These are phyloP conservation scores for Citrus australasica DNA, from an alignment of 345 rosid genomes.

Conservation along the genomic window DNA sequence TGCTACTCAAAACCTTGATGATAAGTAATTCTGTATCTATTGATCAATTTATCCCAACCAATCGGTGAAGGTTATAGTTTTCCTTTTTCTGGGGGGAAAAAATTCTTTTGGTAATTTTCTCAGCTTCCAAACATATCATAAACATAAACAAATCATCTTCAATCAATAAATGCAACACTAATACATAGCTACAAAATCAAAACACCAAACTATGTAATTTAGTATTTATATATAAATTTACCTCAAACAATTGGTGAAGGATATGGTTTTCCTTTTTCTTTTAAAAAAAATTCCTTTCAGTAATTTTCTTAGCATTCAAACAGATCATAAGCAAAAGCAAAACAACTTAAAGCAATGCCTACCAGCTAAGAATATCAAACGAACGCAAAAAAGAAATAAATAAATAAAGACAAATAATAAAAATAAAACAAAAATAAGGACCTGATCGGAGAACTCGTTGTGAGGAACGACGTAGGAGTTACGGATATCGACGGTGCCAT, in stretches of 20 bases:
- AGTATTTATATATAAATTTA: neutral
- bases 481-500: conserved; percentile 90
- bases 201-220: neutral
- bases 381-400: neutral
- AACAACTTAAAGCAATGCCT: neutral
- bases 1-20: no score
- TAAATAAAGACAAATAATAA: neutral
- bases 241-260: neutral
- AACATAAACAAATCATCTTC: neutral
- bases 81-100: neutral
- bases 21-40: neutral
- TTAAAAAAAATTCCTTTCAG: neutral
- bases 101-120: neutral
- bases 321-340: neutral
- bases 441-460: conserved; percentile 90
- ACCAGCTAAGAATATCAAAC: neutral
- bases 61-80: neutral
- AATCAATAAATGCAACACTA: no score
- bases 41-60: neutral
- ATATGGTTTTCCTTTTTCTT: neutral
- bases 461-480: conserved; percentile 98
- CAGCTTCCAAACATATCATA: neutral
- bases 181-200: neutral
- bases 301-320: neutral
- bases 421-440: conserved; percentile 2